These are phyloP conservation scores for Ceratocystis lukuohia DNA, from an alignment of 2,329 filamentous ascomycete species.

Conservation along the genomic window DNA sequence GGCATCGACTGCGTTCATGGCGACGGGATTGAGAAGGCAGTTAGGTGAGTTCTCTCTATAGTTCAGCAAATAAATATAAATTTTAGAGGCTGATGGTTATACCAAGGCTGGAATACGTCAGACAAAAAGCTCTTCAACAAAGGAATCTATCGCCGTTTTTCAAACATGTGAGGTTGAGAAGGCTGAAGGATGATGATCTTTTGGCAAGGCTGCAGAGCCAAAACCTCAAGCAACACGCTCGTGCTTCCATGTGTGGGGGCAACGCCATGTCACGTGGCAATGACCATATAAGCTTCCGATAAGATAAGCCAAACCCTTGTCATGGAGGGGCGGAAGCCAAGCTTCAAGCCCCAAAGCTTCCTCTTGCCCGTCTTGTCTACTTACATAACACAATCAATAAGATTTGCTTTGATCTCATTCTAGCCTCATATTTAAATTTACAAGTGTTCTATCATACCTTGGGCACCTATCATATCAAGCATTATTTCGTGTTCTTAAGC, in stretches of 20 bases:
- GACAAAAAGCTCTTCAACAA: background rate
- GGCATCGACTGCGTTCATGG: slow-evolving; percentile 42
- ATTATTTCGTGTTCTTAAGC: background rate
- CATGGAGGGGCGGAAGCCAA: slow-evolving; percentile 5
- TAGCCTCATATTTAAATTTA: background rate
- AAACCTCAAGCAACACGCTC: background rate
- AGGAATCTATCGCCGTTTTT: background rate
- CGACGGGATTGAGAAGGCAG: slow-evolving; percentile 20
- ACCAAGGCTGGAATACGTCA: no score
- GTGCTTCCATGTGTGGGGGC: background rate
- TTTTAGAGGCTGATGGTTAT: no score
- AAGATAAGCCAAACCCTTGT: slow-evolving; percentile 17
- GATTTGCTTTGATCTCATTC: background rate
- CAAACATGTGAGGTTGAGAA: background rate
- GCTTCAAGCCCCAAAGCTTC: slow-evolving; percentile 2
- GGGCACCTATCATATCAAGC: no score
- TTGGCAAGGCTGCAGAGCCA: background rate
- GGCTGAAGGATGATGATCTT: slow-evolving; percentile 13
- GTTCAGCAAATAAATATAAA: no score
- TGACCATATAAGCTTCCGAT: slow-evolving; percentile 7
- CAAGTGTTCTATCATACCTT: no score
- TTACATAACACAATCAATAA: background rate
- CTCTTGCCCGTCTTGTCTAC: background rate
- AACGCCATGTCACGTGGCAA: slow-evolving; percentile 16
- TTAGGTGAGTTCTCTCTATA: no score